Conservation (phyloP, 257 asterid genomes). For the Gentiana macrophylla region DNA sequence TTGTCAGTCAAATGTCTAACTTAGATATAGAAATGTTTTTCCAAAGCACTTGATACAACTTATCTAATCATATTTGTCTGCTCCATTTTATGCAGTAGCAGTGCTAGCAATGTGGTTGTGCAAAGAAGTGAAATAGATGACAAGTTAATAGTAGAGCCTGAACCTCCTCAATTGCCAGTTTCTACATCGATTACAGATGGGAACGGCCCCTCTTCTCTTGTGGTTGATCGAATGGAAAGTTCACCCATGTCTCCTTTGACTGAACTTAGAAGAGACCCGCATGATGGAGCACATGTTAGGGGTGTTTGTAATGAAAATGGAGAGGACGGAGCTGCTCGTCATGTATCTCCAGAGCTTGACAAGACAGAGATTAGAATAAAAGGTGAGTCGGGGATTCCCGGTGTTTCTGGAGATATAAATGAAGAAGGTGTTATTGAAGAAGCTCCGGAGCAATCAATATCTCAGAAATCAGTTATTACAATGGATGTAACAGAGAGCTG, state of each 20-base stretch:
- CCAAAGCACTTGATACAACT: no score
- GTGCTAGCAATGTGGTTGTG: no score
- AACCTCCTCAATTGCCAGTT: background rate
- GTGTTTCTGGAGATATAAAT: background rate
- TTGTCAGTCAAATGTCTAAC: conserved; percentile 1
- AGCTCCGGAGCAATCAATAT: conserved; percentile 10
- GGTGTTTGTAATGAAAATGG: conserved; percentile 1
- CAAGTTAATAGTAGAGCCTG: background rate
- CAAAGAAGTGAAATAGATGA: no score
- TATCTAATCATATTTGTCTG: no score
- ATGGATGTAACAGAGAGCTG: conserved; percentile 1
- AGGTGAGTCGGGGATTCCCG: no score
- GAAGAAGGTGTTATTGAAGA: conserved; percentile 13
- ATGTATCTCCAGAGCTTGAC: no score
- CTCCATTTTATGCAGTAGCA: no score
- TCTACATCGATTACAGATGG: conserved; percentile 5
- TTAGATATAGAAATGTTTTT: background rate
- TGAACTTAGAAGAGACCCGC: background rate
- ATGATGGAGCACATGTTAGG: background rate
- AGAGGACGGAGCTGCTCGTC: conserved; percentile 13
- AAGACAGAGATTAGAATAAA: no score
- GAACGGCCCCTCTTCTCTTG: conserved; percentile 7
- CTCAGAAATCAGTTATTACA: conserved; percentile 7
- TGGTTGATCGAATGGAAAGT: conserved; percentile 9
- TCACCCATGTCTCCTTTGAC: background rate